A percentile compares a stretch with the other conserved stretches of the same genome.
Evolutionary conservation across 192 early-diverging fungal species (phyloP).

Genomic region (Helicostylum pulchrum): DNA sequence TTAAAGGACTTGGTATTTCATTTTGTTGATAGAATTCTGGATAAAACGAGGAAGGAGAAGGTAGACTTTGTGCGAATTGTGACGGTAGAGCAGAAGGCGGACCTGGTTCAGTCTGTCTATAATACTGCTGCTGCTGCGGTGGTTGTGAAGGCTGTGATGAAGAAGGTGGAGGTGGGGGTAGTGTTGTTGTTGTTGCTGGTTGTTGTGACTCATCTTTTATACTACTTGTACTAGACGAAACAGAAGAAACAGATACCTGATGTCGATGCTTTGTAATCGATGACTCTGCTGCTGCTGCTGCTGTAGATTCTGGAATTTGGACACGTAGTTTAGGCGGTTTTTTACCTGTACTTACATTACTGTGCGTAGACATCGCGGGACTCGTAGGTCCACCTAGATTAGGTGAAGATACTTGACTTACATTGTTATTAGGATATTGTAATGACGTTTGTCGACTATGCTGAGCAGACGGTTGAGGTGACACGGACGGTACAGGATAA

Average conservation of each 20-base stretch:
- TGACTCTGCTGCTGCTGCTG: background rate
- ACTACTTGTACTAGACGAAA: slow-evolving; percentile 3
- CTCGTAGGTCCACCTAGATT: slow-evolving; percentile 4
- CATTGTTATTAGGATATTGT: background rate
- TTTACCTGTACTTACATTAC: slow-evolving; percentile 15
- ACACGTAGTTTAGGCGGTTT: slow-evolving; percentile 14
- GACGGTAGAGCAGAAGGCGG: slow-evolving; percentile 41
- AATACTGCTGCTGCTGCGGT: slow-evolving; percentile 4
- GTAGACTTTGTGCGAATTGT: slow-evolving; percentile 64
- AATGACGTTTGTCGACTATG: background rate
- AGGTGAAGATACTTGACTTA: slow-evolving; percentile 2
- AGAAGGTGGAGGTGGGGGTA: background rate
- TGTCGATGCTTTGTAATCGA: background rate
- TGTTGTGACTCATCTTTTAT: background rate
- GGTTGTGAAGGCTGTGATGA: background rate
- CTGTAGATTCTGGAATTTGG: slow-evolving; percentile 9
- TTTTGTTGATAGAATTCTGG: slow-evolving; percentile 70
- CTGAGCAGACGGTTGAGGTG: background rate
- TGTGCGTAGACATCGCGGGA: slow-evolving; percentile 33
- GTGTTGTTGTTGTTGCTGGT: too few species aligned
- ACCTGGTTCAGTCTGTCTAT: background rate
- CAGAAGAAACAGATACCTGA: slow-evolving; percentile 5
- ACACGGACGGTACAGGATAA: background rate
- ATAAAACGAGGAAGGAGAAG: slow-evolving; percentile 76
- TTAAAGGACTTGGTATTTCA: slow-evolving; percentile 71